Conservation (phyloP, 2,329 filamentous ascomycete genomes). For the Colletotrichum sublineola region DNA sequence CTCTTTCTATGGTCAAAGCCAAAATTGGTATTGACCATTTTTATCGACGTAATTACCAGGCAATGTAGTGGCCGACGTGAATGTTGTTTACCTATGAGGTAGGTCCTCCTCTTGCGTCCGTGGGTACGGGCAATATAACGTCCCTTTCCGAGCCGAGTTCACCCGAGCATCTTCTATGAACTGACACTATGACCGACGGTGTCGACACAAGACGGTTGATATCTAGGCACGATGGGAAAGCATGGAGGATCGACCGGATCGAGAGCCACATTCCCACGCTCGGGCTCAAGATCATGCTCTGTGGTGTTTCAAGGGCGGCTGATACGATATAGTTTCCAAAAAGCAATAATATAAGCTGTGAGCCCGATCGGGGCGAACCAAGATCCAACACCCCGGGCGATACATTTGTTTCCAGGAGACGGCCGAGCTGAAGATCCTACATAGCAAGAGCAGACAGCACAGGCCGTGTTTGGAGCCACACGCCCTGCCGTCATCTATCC, state of each 20-base stretch:
- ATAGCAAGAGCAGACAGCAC: neutral
- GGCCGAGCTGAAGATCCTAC: neutral
- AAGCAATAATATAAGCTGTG: too few relatives aligned
- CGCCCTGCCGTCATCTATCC: neutral
- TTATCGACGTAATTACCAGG: neutral
- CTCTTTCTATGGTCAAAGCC: rapidly evolving
- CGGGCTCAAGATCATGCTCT: neutral
- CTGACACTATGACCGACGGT: neutral
- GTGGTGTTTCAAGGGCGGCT: neutral
- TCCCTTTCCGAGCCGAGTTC: neutral
- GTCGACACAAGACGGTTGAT: neutral
- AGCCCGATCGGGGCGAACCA: neutral
- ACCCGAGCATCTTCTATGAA: neutral
- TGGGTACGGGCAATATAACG: neutral
- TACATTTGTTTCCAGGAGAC: neutral
- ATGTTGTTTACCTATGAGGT: neutral
- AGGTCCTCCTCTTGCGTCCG: neutral
- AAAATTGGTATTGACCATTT: neutral
- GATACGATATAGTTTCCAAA: neutral
- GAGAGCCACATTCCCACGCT: neutral
- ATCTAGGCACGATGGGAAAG: too few relatives aligned
- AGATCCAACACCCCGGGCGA: neutral
- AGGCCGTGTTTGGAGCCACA: neutral
- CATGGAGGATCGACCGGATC: neutral
- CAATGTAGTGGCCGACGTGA: neutral